These are phyloP conservation scores for Thielaviopsis ethacetica DNA, from an alignment of 2,329 filamentous ascomycete species.

Conservation along the genomic window DNA sequence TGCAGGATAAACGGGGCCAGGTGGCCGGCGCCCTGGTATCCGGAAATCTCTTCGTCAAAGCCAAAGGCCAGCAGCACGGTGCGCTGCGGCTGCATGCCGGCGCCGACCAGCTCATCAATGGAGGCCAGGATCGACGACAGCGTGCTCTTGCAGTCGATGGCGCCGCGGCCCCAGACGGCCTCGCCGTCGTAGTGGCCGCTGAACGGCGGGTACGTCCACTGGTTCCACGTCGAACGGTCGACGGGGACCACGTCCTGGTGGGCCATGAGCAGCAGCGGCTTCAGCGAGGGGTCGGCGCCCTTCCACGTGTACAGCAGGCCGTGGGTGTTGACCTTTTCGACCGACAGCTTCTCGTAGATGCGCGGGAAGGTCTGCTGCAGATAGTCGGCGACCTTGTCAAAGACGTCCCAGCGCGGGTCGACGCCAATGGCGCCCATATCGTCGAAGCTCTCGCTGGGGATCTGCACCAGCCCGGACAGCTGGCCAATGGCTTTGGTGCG, in stretches of 20 bases:
- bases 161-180: conserved; percentile 44
- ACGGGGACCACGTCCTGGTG: conserved; percentile 51
- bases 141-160: conserved; percentile 43
- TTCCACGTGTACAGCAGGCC: conserved; percentile 41
- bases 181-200: conserved; percentile 40
- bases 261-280: conserved; percentile 42
- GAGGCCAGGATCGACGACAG: conserved; percentile 40
- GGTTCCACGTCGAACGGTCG: conserved; percentile 26
- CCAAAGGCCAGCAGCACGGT: conserved; percentile 44
- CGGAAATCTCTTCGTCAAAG: conserved; percentile 46
- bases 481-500: conserved; percentile 19
- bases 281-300: conserved; percentile 31
- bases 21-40: conserved; percentile 30
- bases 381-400: conserved; percentile 35
- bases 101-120: conserved; percentile 35
- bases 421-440: conserved; percentile 35
- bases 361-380: conserved; percentile 34
- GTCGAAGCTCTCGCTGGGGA: conserved; percentile 39
- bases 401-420: conserved; percentile 42
- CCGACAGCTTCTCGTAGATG: conserved; percentile 27
- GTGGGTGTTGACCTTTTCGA: conserved; percentile 42
- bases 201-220: conserved; percentile 46
- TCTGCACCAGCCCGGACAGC: conserved; percentile 31
- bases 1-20: conserved; percentile 29
- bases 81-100: conserved; percentile 34